Evolutionary conservation across 768 basidiomycete genomes (phyloP), one percentile per base, ranked within the genome.

Genomic region (Tremella mesenterica): DNA sequence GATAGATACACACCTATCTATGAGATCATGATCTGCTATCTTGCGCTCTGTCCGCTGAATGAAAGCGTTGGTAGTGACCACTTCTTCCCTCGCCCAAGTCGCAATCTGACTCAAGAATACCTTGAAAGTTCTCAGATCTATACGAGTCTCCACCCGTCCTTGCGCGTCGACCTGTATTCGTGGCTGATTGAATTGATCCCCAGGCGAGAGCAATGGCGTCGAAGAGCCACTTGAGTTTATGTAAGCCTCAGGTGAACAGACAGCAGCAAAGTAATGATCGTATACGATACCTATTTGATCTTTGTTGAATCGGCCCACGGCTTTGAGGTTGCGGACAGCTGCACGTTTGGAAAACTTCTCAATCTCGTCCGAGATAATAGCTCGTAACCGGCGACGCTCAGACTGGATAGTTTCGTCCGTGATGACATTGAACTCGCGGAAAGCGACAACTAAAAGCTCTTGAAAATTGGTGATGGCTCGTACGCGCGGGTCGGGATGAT

Each of bases 381-480:
- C 81, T 44, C 93, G 81, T 77, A 86, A 89, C 44, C 84, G 81
- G 57, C 81, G 81, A 21, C 95, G 83, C 73, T 99, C 95, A 12
- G 81, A 78, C 14, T 81, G 80, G 63, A 99, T 96, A 16, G 86
- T 85, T 9, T 97, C 95, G 63, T 96, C 93, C 0, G 90, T 90
- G 72, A 99, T 95, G 57, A 90, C 80, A 3, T 88, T 85, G 71
- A 99, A 97, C 70, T 99, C 95, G 52, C 95, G 82, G 81, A 99
- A 99, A 2, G 95, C 93, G 51, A 99, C 85, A 6, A 97, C 83
- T 36, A 96, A 83, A 0, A 90, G 82, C 75, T 99, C 92, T 73
- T 97, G 95, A 80, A 99, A 99, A 51, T 87, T 85, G 8, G 91
- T 96, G 64, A 96, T 93, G 20, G 90, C 88, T 12, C 92, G 85